A percentile compares a stretch with the other conserved stretches of the same genome.
phyloP scores from a whole-genome alignment of 192 early-diverging fungal genomes.

The Glomus cerebriforme region DNA sequence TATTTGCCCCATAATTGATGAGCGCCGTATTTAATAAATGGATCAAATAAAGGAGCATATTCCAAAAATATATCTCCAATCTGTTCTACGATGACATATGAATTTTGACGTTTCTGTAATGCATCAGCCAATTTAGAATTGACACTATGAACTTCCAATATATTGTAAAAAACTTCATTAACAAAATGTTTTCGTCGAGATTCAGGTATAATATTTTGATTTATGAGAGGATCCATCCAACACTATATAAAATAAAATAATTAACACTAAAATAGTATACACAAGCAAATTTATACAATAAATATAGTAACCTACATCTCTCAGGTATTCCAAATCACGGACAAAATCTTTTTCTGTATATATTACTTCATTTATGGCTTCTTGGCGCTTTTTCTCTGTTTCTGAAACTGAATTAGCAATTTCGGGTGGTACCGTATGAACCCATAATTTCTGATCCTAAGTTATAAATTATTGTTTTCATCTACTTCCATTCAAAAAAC shows the following conservation, averaged over 20 bases:
- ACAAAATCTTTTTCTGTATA: conserved; percentile 93
- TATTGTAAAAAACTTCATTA: conserved; percentile 77
- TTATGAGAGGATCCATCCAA: conserved; percentile 66
- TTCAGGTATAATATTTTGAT: conserved; percentile 64
- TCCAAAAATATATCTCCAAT: conserved; percentile 85
- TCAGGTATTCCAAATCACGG: conserved; percentile 77
- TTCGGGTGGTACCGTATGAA: conserved; percentile 74
- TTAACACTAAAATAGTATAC: not conserved
- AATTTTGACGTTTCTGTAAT: conserved; percentile 64
- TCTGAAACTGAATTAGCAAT: conserved; percentile 70
- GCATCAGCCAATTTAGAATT: conserved; percentile 65
- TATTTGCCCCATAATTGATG: conserved; percentile 83
- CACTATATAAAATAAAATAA: conserved; percentile 35
- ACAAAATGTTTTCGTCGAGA: conserved; percentile 72
- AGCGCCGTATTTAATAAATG: conserved; percentile 85
- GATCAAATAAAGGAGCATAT: conserved; percentile 69
- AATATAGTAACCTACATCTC: conserved; percentile 54
- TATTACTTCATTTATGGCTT: conserved; percentile 91
- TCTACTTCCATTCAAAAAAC: not conserved
- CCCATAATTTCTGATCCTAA: conserved; percentile 80
- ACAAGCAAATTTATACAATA: not conserved
- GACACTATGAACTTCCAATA: conserved; percentile 60
- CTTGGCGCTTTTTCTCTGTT: conserved; percentile 85
- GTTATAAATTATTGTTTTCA: not conserved
- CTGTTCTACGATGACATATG: conserved; percentile 71